These are phyloP conservation scores for Cercophora sp. DNA, from an alignment of 495 filamentous ascomycete genomes.

Conservation along the genomic window DNA sequence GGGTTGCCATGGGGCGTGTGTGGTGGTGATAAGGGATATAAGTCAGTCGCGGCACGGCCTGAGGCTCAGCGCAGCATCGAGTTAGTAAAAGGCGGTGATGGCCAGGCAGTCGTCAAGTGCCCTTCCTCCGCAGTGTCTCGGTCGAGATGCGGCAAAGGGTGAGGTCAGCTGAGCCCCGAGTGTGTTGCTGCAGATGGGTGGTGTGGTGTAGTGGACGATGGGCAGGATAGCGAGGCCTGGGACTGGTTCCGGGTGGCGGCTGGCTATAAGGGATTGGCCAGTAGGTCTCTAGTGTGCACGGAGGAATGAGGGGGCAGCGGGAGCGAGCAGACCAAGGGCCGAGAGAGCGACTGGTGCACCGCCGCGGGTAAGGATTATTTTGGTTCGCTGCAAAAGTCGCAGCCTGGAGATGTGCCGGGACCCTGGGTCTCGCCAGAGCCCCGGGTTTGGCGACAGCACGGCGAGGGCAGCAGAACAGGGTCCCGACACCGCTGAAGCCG, in stretches of 20 bases:
- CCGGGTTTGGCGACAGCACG: slow-evolving; percentile 15
- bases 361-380: slow-evolving; percentile 26
- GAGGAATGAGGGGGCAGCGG: slow-evolving; percentile 3
- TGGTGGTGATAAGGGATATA: background rate
- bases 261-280: slow-evolving; percentile 9
- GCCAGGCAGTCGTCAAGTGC: background rate
- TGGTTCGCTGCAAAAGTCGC: slow-evolving; percentile 26
- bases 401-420: slow-evolving; percentile 26
- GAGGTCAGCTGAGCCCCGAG: slow-evolving; percentile 11
- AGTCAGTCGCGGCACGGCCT: background rate
- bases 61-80: background rate
- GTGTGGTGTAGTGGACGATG: background rate
- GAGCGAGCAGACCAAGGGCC: slow-evolving; percentile 6
- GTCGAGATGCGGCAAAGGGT: slow-evolving; percentile 2
- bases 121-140: background rate
- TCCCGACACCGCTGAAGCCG: too few relatives aligned
- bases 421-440: slow-evolving; percentile 12
- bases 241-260: slow-evolving; percentile 5
- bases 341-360: slow-evolving; percentile 16
- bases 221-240: background rate
- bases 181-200: too few relatives aligned
- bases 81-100: background rate
- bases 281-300: too few relatives aligned
- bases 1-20: slow-evolving; percentile 1
- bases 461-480: too few relatives aligned